Evolutionary conservation across 306 rosid genomes (phyloP).

Genomic region (Vigna nakashimae): DNA sequence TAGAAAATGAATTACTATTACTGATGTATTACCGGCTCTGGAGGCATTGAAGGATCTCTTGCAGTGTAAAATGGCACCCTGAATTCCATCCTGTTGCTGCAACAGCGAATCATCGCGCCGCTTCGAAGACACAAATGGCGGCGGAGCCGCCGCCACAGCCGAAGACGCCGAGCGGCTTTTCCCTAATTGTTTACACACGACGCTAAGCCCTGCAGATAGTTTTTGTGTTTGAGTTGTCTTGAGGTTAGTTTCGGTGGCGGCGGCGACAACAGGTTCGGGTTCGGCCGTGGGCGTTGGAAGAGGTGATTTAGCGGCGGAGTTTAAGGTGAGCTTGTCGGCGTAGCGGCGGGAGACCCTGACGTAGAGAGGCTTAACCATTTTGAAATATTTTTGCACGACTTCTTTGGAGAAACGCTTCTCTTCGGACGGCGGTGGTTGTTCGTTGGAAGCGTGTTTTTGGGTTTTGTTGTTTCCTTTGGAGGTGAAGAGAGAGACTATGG

Average conservation of each 20-base stretch:
- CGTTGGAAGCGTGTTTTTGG: conserved; percentile 51
- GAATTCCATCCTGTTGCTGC: conserved; percentile 97
- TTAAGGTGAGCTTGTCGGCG: conserved; percentile 65
- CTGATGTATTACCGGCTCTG: conserved; percentile 54
- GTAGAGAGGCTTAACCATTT: conserved; percentile 89
- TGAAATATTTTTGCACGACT: conserved; percentile 80
- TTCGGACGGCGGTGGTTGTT: conserved; percentile 45
- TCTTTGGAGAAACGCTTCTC: conserved; percentile 90
- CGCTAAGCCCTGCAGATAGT: conserved; percentile 75
- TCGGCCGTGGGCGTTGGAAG: conserved; percentile 29
- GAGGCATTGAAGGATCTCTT: conserved; percentile 91
- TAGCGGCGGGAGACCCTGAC: conserved; percentile 78
- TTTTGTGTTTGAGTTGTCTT: conserved; percentile 48
- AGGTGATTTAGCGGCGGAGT: conserved; percentile 27
- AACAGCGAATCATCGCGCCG: conserved; percentile 88
- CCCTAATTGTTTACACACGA: conserved; percentile 91
- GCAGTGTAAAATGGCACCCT: conserved; percentile 96
- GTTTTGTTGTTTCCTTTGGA: conserved; percentile 54
- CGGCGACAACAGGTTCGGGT: not conserved
- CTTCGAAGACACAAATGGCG: conserved; percentile 52
- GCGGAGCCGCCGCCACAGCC: conserved; percentile 74
- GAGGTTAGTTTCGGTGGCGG: not conserved
- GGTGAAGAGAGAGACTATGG: conserved; percentile 80
- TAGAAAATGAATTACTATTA: not conserved
- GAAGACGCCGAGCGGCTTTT: conserved; percentile 96